Evolutionary conservation across 352 stramenopile species (phyloP), one percentile per base, ranked within the genome.

Genomic region (Globisporangium okanoganense): DNA sequence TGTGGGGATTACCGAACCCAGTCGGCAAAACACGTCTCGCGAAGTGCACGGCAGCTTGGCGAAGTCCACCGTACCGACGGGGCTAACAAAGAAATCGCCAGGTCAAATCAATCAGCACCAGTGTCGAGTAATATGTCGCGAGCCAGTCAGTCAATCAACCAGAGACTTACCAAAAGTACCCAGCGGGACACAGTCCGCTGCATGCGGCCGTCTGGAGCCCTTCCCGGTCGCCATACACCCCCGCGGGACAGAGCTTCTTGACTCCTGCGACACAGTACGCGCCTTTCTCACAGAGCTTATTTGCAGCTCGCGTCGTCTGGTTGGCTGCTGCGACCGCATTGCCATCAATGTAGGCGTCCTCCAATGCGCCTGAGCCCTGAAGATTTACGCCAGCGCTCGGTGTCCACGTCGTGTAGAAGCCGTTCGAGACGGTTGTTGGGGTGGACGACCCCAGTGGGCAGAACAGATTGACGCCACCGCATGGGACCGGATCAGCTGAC

Each of bases 321-420:
- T 82, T 75, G n/a, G 51, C 41, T 6, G 33, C 10, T 5, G 75
- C 76, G 20, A 86, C 66, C 0, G 25, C 9, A 3, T 65, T 58
- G 5, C 73, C 75, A 3, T 85, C 75, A 36, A 88, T 27, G 45
- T 88, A 88, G 31, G 64, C 58, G 29, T 81, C 58, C n/a, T 66
- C 61, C 29, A 79, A 48, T 7, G 47, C 56, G 14, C 65, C 58
- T 45, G 18, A 16, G 51, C 61, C 3, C 29, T 38, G 35, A 5
- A 38, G 9, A 54, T 44, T 52, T 38, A 38, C 54, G 5, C 58
- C 69, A 4, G 48, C 45, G 8, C 64, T 66, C 12, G 43, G 25
- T 41, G 67, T 70, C 63, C 76, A 80, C 5, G 72, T 87, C 7
- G 83, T 88, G 61, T 92, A 90, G 56, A 75, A 88, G 4, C 83